Evolutionary conservation across 768 basidiomycete genomes (phyloP).

Genomic region (Lactifluus rugatus): DNA sequence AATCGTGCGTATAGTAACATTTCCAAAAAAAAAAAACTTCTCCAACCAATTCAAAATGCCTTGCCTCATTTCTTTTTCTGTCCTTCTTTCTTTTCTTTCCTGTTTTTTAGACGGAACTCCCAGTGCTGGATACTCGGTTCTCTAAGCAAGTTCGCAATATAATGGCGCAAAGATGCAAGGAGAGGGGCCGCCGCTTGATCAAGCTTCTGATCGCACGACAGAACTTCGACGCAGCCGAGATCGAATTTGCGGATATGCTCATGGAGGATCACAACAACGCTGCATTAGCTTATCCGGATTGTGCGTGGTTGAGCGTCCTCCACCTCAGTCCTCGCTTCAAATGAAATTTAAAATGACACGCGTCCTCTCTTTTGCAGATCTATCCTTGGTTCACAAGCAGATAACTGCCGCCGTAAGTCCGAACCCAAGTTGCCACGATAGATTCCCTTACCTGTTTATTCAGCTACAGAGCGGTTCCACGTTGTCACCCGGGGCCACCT

Average conservation of each 20-base stretch:
- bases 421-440: too few species aligned
- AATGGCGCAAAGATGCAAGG: constrained; percentile 51
- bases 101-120: constrained; percentile 49
- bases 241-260: constrained; percentile 96
- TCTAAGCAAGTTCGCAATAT: constrained; percentile 84
- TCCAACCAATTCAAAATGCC: too few species aligned
- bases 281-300: constrained; percentile 85
- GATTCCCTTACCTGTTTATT: neutral
- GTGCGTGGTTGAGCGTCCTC: constrained; percentile 36
- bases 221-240: constrained; percentile 84
- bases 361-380: constrained; percentile 1
- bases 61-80: too few species aligned
- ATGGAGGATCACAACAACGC: constrained; percentile 97
- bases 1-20: constrained; percentile 40
- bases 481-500: constrained; percentile 3
- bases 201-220: constrained; percentile 79
- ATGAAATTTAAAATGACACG: neutral
- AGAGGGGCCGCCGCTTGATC: constrained; percentile 41
- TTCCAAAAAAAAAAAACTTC: neutral
- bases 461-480: constrained; percentile 14
- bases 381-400: constrained; percentile 19
- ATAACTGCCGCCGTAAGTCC: constrained; percentile 17
- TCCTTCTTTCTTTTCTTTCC: constrained; percentile 1
- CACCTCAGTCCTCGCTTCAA: neutral
- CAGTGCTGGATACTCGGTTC: constrained; percentile 58